Percentiles rank a stretch among this genome's conserved stretches.
phyloP scores from a whole-genome alignment of 169 alveolate species.

The Eimeria sp. region DNA sequence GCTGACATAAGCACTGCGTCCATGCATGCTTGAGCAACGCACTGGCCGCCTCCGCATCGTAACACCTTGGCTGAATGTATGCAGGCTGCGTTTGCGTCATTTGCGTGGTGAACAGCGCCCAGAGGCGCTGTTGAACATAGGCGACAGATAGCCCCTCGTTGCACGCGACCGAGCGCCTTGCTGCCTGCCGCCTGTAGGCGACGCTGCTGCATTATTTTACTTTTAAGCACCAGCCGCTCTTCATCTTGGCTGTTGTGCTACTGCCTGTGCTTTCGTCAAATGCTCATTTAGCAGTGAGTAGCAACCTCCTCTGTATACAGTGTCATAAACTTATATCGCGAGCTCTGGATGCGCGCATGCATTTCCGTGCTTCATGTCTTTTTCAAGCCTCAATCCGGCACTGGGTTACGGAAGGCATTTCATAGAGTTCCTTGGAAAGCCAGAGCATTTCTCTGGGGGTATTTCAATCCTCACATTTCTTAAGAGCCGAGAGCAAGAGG shows the following conservation, averaged over 20 bases:
- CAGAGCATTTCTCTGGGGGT: no score
- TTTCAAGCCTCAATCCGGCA: no score
- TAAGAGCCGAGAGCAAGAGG: no score
- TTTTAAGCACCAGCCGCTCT: constrained; percentile 37
- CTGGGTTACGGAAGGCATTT: no score
- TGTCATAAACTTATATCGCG: background rate
- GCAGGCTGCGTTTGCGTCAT: background rate
- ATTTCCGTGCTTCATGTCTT: no score
- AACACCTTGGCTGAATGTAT: constrained; percentile 3
- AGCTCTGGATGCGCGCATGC: background rate
- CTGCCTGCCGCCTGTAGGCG: background rate
- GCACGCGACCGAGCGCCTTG: background rate
- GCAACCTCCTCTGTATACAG: background rate
- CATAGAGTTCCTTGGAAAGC: no score
- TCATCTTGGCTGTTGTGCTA: background rate
- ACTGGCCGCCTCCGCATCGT: background rate
- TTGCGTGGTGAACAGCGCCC: constrained; percentile 58
- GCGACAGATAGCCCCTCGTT: background rate
- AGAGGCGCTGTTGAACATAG: constrained; percentile 37
- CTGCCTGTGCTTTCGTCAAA: constrained; percentile 29
- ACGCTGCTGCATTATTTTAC: background rate
- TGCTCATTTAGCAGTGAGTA: background rate
- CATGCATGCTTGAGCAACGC: constrained; percentile 1
- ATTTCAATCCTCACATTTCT: no score
- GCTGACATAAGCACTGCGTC: background rate